phyloP scores from a whole-genome alignment of 2,329 filamentous ascomycete genomes.

The Calonectria fujianensis region DNA sequence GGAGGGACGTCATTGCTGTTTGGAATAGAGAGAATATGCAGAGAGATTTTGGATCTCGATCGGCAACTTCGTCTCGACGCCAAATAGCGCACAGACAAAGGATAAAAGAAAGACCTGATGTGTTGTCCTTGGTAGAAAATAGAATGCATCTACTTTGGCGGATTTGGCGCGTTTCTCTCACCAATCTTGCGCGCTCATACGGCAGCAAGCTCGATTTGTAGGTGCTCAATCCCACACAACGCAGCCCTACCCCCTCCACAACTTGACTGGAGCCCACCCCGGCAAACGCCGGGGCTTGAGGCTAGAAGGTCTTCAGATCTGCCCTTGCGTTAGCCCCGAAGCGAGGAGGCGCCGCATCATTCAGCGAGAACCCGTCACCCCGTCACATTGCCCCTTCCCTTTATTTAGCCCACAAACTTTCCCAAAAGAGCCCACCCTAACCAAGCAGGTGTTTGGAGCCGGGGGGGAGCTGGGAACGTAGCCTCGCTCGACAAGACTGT shows the following conservation, averaged over 20 bases:
- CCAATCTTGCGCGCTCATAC: background rate
- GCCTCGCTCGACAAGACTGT: constrained; percentile 5
- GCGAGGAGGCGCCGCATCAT: constrained; percentile 28
- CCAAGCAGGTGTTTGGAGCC: constrained; percentile 16
- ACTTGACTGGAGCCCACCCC: constrained; percentile 14
- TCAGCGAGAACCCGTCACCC: constrained; percentile 12
- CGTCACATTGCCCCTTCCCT: constrained; percentile 8
- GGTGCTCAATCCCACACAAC: constrained; percentile 1
- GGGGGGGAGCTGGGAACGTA: constrained; percentile 30
- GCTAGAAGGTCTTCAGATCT: constrained; percentile 31
- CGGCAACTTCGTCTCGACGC: constrained; percentile 15
- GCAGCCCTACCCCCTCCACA: constrained; percentile 19
- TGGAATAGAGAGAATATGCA: constrained; percentile 10
- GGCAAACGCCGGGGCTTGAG: constrained; percentile 26
- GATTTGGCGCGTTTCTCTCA: background rate
- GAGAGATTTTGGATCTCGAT: constrained; percentile 16
- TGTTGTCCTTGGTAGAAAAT: constrained; percentile 1
- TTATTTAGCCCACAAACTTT: constrained; percentile 22
- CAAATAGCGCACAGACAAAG: constrained; percentile 12
- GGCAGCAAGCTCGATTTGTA: background rate
- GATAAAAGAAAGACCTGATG: background rate
- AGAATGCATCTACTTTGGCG: constrained; percentile 8
- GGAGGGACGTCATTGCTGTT: constrained; percentile 18
- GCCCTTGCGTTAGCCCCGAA: constrained; percentile 34
- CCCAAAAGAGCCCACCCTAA: constrained; percentile 32